Base-by-base conservation (phyloP, 441 rosid species). In the Breynia disticha region DNA sequence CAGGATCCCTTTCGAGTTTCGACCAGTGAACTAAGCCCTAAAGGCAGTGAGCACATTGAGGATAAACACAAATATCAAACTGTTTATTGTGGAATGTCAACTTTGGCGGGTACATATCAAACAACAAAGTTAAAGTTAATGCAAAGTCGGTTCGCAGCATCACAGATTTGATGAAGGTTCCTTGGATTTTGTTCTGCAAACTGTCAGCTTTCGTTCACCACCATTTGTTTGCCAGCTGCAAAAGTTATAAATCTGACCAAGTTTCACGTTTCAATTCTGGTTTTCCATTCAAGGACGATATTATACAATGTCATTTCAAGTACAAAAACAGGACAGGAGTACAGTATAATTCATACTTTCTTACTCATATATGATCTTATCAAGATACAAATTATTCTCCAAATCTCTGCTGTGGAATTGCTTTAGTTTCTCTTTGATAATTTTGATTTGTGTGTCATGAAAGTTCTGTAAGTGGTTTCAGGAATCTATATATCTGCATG, bases 91-190 rank as follows among this genome's bases (percentile, higher is more conserved):
- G 28, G 59, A 54, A 58, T 65, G 51, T 53, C 64, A 64, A 53
- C 53, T 54, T 61, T 19, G 19, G 16, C 16, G 20, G 48, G n/a
- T 21, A 16, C 14, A 50, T 1, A 15, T 51, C 57, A 18, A 46
- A 0, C 32, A 28, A 18, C 11, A 39, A 56, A 43, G 11, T 16
- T 8, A 11, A 20, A 16, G 18, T 8, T 19, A 52, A 48, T 32
- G 39, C 58, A 19, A 55, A 48, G 55, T n/a, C 59, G 55, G 58
- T 55, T 66, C 55, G 47, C 61, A 28, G 59, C 62, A 39, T 66
- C 64, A 24, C 64, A 48, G 20, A 41, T 52, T 45, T 18, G 41
- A 45, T 38, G 1, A 16, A 49, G 56, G 48, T 66, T 55, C 24
- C 19, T 38, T 19, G 48, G 16, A 38, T 9, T 39, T 39, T 39